phyloP scores from a whole-genome alignment of 2,329 filamentous ascomycete genomes.

The Ophiocordyceps camponoti-rufipedis region DNA sequence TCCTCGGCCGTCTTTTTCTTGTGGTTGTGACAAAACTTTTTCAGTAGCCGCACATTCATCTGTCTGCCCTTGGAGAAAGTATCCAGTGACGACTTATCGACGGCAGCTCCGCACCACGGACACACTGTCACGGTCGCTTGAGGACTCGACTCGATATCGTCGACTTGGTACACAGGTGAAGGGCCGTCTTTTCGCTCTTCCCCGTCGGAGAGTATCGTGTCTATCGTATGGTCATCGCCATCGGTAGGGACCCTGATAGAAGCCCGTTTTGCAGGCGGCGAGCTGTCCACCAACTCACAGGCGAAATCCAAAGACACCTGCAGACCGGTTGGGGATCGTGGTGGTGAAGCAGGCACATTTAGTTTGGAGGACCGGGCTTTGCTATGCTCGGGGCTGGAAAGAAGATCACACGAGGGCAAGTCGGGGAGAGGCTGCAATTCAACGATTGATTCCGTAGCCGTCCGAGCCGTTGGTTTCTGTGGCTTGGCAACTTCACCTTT shows the following conservation, averaged over 20 bases:
- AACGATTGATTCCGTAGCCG: not conserved
- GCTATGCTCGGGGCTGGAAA: not conserved
- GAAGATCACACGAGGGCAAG: not conserved
- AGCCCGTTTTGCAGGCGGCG: constrained; percentile 2
- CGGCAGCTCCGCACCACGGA: constrained; percentile 45
- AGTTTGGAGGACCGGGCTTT: not conserved
- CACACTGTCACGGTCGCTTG: constrained; percentile 23
- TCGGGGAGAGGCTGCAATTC: constrained; percentile 1
- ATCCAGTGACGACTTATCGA: constrained; percentile 36
- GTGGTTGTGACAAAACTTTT: constrained; percentile 46
- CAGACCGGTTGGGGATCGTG: not conserved
- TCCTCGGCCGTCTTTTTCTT: constrained; percentile 32
- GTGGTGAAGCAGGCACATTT: not conserved
- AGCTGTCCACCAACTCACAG: not conserved
- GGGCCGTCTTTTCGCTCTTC: not conserved
- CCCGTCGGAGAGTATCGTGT: not conserved
- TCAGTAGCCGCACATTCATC: constrained; percentile 39
- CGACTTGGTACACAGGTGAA: not conserved
- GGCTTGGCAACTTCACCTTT: not conserved
- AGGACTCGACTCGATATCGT: constrained; percentile 1
- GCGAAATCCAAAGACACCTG: not conserved
- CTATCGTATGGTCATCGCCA: not conserved
- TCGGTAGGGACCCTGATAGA: constrained; percentile 5
- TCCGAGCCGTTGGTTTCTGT: not conserved
- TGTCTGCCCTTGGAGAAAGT: constrained; percentile 27